Conservation (phyloP, 2,329 filamentous ascomycete genomes). For the Lachnellula hyalina region DNA sequence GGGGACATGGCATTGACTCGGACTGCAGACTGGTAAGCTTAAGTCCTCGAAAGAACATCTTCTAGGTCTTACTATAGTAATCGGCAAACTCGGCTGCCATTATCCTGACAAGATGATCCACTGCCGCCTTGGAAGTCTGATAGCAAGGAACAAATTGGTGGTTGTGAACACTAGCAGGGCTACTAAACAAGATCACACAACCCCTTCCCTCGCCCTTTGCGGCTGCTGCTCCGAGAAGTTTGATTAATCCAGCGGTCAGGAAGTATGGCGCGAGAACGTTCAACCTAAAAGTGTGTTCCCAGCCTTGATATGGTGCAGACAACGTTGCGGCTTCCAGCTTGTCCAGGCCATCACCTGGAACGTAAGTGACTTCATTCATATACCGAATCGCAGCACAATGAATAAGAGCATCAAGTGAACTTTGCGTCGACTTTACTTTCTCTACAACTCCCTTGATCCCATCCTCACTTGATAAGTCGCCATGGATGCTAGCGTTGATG, state of each 20-base stretch:
- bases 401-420: background rate
- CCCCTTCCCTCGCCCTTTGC: no score
- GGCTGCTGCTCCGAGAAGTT: background rate
- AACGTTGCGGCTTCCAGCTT: background rate
- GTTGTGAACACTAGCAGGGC: background rate
- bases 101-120: background rate
- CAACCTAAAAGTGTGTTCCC: background rate
- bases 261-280: background rate
- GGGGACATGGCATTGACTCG: background rate
- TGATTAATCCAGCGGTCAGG: background rate
- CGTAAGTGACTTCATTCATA: background rate
- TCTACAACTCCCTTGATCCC: background rate
- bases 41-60: background rate
- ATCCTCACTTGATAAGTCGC: background rate
- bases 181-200: background rate
- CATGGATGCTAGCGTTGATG: background rate
- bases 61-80: background rate
- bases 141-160: background rate
- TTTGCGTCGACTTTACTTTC: background rate
- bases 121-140: background rate
- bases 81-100: background rate
- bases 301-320: background rate
- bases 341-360: background rate
- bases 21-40: background rate
- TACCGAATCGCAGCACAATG: background rate